Evolutionary conservation across 2,329 filamentous ascomycete genomes (phyloP), one percentile per base, ranked within the genome.

Genomic region (Ophiostoma perfectum): DNA sequence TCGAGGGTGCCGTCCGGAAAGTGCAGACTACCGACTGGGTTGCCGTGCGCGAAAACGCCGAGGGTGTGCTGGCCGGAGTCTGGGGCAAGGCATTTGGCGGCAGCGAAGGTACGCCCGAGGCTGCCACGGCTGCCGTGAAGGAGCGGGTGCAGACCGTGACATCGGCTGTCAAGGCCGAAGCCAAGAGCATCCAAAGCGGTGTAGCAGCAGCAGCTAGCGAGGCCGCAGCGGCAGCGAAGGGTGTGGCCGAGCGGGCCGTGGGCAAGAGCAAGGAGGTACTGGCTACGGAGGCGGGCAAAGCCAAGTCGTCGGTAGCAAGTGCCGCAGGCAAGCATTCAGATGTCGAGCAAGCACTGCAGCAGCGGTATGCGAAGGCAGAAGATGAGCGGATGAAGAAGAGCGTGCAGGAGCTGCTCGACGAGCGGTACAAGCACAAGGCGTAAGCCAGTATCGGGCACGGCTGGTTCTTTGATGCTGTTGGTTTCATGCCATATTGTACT

Each of bases 11-110:
- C 66, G 88, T 90, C 68, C 82, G 81, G 69, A 89, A 86, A 83
- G 84, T 86, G 68, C 86, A 92, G 78, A 82, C 79, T 45, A 87
- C 84, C 70, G 85, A 90, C 76, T 92, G 88, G 89, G 78, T 81
- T 65, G 82, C 82, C 66, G 82, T 88, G 67, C 83, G 87, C 67
- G 85, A 89, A 71, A 81, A 79, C 2, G 78, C 87, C 72, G 87
- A 89, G 76, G 79, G 79, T 14, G 76, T 78, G 44, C 76, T 81
- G 49, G 78, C 78, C 9, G 75, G 79, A n/a, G 71, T 86, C 16
- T 85, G 78, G 82, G 75, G 73, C 45, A 77, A 74, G 64, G 75
- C 77, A 1, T 76, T 79, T 64, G 80, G 78, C 39, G 74, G 76
- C 60, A 72, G 73, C 68, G 72, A 78, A 70, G 73, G 74, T 77